These are phyloP conservation scores for Botryotinia convoluta DNA, from an alignment of 2,329 filamentous ascomycete species.

Conservation along the genomic window DNA sequence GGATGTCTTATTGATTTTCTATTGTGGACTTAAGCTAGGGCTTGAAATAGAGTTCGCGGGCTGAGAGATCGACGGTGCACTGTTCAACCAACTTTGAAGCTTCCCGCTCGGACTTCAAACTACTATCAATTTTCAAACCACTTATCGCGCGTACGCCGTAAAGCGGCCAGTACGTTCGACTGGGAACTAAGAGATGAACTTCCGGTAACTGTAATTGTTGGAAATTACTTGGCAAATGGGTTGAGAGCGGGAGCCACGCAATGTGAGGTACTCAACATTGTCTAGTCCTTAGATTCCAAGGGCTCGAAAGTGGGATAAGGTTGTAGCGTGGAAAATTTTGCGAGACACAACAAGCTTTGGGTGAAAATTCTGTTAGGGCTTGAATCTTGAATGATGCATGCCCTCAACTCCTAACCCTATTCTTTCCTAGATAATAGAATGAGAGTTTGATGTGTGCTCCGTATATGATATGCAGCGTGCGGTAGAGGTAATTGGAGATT, in stretches of 20 bases:
- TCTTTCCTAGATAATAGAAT: not conserved
- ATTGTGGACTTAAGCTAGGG: not conserved
- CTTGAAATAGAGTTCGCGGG: slow-evolving; percentile 1
- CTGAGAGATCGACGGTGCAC: slow-evolving; percentile 6
- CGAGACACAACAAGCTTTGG: not conserved
- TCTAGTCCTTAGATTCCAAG: not conserved
- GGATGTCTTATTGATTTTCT: not conserved
- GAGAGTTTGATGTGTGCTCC: too few species aligned
- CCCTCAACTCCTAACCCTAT: not conserved
- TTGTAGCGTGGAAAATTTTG: not conserved
- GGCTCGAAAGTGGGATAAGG: slow-evolving; percentile 5
- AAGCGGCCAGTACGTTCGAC: not conserved
- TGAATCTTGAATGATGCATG: not conserved
- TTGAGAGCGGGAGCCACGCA: not conserved
- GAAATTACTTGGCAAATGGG: not conserved
- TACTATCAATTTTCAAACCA: not conserved
- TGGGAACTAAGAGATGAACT: not conserved
- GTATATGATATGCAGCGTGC: not conserved
- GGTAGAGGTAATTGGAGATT: not conserved
- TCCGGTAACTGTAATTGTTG: not conserved
- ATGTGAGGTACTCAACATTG: not conserved
- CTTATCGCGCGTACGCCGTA: not conserved
- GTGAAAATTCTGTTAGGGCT: not conserved
- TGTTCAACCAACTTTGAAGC: not conserved
- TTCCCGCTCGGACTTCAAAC: slow-evolving; percentile 1